Evolutionary conservation across 345 rosid species (phyloP).

Genomic region (Bruguiera sexangula): DNA sequence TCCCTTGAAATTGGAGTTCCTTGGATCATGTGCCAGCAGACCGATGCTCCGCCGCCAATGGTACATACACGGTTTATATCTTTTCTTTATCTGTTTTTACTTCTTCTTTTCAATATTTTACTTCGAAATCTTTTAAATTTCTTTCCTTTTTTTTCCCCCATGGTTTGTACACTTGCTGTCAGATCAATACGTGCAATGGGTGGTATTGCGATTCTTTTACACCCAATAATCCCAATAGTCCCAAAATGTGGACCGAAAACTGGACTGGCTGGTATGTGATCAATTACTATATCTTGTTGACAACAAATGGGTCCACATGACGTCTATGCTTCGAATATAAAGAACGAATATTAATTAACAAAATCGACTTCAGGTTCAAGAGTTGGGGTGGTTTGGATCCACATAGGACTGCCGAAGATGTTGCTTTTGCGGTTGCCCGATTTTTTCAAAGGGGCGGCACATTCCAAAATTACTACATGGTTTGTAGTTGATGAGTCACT

Average conservation of each 20-base stretch:
- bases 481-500: constrained; percentile 7
- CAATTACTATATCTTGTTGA: too few species aligned
- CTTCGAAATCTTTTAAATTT: neutral
- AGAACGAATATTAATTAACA: too few species aligned
- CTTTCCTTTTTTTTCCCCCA: neutral
- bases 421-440: constrained; percentile 53
- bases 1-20: constrained; percentile 63
- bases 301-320: too few species aligned
- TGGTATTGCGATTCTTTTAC: constrained; percentile 47
- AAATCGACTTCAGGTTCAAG: constrained; percentile 39
- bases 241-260: constrained; percentile 70
- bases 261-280: constrained; percentile 63
- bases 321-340: too few species aligned
- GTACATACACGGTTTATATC: constrained; percentile 1
- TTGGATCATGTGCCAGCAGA: constrained; percentile 81
- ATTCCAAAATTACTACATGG: constrained; percentile 69
- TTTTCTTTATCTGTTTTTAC: neutral
- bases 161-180: neutral
- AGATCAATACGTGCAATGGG: constrained; percentile 58
- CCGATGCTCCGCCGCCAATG: constrained; percentile 55
- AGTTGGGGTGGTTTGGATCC: constrained; percentile 55
- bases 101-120: neutral
- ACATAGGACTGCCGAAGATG: constrained; percentile 57
- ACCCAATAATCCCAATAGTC: constrained; percentile 35
- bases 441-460: constrained; percentile 58